Evolutionary conservation across 2,329 filamentous ascomycete species (phyloP), one percentile per base, ranked within the genome.

Genomic region (Colletotrichum sublineola): DNA sequence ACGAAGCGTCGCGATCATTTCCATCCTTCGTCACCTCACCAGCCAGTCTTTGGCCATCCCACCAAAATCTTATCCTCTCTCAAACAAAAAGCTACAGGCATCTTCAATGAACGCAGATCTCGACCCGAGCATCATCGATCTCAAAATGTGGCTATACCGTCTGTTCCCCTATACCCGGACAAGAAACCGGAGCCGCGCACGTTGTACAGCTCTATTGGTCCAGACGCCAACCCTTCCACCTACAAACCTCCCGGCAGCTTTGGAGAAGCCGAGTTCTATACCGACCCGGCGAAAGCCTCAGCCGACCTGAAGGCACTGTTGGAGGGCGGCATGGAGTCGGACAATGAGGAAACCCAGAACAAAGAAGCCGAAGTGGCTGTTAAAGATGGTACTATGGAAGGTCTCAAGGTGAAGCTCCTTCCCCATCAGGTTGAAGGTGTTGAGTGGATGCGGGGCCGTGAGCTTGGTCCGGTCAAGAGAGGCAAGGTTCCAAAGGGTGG

Each of bases 361-460:
- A 55, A 68, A 20, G 48, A 64, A 36, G 24, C 56, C 15, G 62
- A 60, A 5, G 70, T 78, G 60, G 77, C 77, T 75, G 80, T 64
- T 65, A 85, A 87, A 18, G 88, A 89, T 57, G 87, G 87, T 2
- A 83, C 81, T 0, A 73, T 98, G 0, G 92, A 95, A 66, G 96
- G 96, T 0, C 88, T 99, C 73, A 93, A 92, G 68, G 94, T 98
- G 73, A 95, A 93, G 78, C 87, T 99, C 2, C 87, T 99, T 0
- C 96, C 95, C 5, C 96, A 99, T 82, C 96, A 99, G 82, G 91
- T 98, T 18, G 94, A 97, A 68, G 96, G 96, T 77, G 92, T 98
- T 1, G 90, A 92, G 68, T 99, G 96, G 96, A 97, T 99, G 94
- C 92, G 89, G 68, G 93, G 95, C 71, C 94, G 97, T 77, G 96